Evolutionary conservation across 1,284 basidiomycete genomes (phyloP), one percentile per base, ranked within the genome.

Genomic region (Trichosporon sp.): DNA sequence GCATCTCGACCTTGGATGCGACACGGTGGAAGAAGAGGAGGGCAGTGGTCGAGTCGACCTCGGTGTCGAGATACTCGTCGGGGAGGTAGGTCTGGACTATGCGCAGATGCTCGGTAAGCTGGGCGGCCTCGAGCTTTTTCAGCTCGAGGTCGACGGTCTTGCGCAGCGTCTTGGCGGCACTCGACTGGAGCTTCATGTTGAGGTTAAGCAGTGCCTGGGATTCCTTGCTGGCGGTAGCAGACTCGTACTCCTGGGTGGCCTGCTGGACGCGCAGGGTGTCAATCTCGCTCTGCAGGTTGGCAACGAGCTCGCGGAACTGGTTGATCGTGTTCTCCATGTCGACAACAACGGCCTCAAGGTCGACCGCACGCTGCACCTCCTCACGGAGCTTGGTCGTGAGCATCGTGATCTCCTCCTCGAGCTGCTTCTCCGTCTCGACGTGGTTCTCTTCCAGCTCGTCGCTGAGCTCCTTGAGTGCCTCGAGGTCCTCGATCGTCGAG

Each of bases 381-480:
- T 93, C 91, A 11, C 89, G 87, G 25, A 92, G 85, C 73, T 90
- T 87, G 12, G 18, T 27, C 1, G 34, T 35, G 44, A 66, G 79
- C 87, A 65, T 64, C 92, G 93, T 91, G 53, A 98, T 87, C 68
- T 98, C 95, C 68, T 93, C 93, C 76, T 95, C 91, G 73, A 99
- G 84, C 51, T 91, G 89, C 82, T 92, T 94, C 84, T 98, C 96
- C 0, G 94, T 93, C 82, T 98, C 96, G 7, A 93, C 81, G 75
- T 99, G 96, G 77, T 92, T 94, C 83, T 99, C 96, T 81, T 99
- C 97, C 2, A 99, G 87, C 83, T 99, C 97, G 75, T 99, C 96
- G 73, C 91, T 94, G 67, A 99, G 89, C 76, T 98, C 95, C 81
- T 95, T 93, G 65, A 99, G 88, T 13, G 95, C 90, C 78, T 99